These are phyloP conservation scores for Beverwykella pulmonaria DNA, from an alignment of 495 filamentous ascomycete genomes.

Conservation along the genomic window DNA sequence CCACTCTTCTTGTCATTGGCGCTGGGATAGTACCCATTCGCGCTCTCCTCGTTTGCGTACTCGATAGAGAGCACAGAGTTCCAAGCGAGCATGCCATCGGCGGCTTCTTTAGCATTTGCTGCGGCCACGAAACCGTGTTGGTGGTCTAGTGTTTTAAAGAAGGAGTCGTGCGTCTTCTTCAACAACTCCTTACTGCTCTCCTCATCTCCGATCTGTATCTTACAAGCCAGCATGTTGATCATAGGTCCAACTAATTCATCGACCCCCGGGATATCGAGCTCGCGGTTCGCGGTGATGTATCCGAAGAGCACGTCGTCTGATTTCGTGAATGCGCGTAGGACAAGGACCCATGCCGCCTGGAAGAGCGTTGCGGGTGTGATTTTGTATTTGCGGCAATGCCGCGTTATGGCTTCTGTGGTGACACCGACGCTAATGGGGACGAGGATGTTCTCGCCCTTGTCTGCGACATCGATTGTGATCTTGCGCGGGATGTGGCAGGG, in stretches of 20 bases:
- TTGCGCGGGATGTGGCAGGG: constrained; percentile 55
- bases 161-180: constrained; percentile 5
- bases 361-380: constrained; percentile 26
- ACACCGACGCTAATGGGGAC: constrained; percentile 15
- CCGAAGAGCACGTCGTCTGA: constrained; percentile 21
- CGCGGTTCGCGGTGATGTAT: constrained; percentile 46
- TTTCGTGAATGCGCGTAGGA: constrained; percentile 18
- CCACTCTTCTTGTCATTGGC: neutral
- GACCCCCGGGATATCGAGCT: constrained; percentile 51
- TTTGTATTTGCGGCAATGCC: constrained; percentile 11
- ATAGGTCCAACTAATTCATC: constrained; percentile 53
- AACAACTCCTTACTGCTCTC: neutral
- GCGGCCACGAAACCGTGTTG: constrained; percentile 15
- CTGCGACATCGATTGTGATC: neutral
- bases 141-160: constrained; percentile 13
- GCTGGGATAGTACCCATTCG: constrained; percentile 5
- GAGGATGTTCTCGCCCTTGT: constrained; percentile 18
- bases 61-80: constrained; percentile 20
- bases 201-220: constrained; percentile 24
- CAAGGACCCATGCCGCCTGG: constrained; percentile 27
- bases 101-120: constrained; percentile 4
- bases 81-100: constrained; percentile 11
- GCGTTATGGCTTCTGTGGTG: neutral
- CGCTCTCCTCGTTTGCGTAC: constrained; percentile 11
- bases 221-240: constrained; percentile 48